Base-by-base conservation (phyloP, 2,329 filamentous ascomycete genomes). In the Geosmithia flava region DNA sequence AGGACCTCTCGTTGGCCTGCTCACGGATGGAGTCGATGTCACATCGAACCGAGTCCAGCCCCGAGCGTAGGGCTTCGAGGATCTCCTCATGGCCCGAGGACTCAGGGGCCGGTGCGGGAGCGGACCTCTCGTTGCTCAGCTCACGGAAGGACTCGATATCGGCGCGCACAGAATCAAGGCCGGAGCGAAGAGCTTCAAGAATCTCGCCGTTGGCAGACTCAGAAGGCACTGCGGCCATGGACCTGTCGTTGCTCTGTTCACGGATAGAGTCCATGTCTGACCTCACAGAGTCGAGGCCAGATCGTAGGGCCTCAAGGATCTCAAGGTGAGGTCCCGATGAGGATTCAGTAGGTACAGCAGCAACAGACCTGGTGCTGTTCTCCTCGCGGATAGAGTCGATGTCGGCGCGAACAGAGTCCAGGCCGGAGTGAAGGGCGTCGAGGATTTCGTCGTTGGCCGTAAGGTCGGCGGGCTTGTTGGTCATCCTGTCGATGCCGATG, bases 381-480 rank as follows among this genome's bases (percentile, higher is more conserved):
- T 64, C 67, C 20, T 83, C 79, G 17, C 85, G 85, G 40, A 96
- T 72, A 19, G 75, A 74, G 49, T 89, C 85, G 53, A 96, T 86
- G 45, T 96, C 90, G 2, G 78, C 74, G 48, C 82, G 81, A n/a
- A 97, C 74, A 40, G 75, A 76, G 42, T 85, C 81, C 8, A 97
- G 70, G 0, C 89, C 90, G 17, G 81, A 75, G 61, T 85, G 94
- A 7, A 52, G 44, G 20, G 48, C 48, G 51, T 95, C 87, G 1
- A 96, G 72, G 47, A 96, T 90, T 64, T 96, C 89, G 53, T 95
- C 87, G 51, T 86, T 91, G 49, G 87, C 82, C 1, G 85, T 90
- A 63, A 91, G 75, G 56, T 95, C 89, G 0, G 80, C 70, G 5
- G 89, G 86, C 66, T 88, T 93, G 59, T 91, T 82, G 20, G 80